These are phyloP conservation scores for Gyromitra esculenta DNA, from an alignment of 2,329 filamentous ascomycete species.

Conservation along the genomic window DNA sequence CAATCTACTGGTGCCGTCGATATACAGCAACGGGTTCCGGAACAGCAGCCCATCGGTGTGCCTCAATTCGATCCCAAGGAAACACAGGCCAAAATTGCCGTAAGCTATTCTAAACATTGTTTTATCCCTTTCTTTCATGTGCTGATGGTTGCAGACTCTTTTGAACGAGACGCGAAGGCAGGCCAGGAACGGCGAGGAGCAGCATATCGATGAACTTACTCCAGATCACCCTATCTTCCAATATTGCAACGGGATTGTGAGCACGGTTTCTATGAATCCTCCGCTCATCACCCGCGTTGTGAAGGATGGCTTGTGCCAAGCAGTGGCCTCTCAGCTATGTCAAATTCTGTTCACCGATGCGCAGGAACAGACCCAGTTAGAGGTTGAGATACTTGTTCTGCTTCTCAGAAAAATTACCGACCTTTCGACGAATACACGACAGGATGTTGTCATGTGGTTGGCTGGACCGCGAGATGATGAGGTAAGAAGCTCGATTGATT, in stretches of 20 bases:
- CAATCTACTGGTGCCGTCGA: constrained; percentile 36
- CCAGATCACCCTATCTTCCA: constrained; percentile 51
- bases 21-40: constrained; percentile 36
- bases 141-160: constrained; percentile 31
- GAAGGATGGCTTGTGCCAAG: constrained; percentile 68
- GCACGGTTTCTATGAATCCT: constrained; percentile 43
- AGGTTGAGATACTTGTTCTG: constrained; percentile 72
- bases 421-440: constrained; percentile 68
- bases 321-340: constrained; percentile 68
- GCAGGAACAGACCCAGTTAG: constrained; percentile 64
- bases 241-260: constrained; percentile 47
- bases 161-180: constrained; percentile 47
- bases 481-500: constrained; percentile 56
- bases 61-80: constrained; percentile 46
- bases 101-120: constrained; percentile 8
- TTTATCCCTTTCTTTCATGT: background rate
- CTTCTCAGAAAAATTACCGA: constrained; percentile 71
- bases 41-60: constrained; percentile 35
- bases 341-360: constrained; percentile 63
- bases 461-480: constrained; percentile 65
- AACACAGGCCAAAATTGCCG: constrained; percentile 46
- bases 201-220: constrained; percentile 49
- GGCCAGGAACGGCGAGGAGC: constrained; percentile 42
- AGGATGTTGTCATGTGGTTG: constrained; percentile 63
- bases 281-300: constrained; percentile 58